phyloP scores from a whole-genome alignment of 83 land plant species.

The Thuja plicata region DNA sequence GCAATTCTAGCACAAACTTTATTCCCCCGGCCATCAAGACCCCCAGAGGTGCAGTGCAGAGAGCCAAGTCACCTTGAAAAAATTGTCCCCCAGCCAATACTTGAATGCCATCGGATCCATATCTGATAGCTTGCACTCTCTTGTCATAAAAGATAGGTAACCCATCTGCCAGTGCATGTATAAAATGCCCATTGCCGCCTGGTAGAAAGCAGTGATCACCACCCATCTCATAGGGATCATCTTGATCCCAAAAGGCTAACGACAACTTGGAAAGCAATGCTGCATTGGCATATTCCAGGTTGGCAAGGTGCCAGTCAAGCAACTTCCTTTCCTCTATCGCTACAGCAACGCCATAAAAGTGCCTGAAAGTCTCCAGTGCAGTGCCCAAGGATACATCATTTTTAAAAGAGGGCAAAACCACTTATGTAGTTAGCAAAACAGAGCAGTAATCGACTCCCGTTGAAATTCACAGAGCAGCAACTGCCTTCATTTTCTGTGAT shows the following conservation, averaged over 20 bases:
- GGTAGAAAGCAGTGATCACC: constrained; percentile 96
- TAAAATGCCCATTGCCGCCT: constrained; percentile 84
- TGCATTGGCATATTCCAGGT: constrained; percentile 97
- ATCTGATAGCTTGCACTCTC: constrained; percentile 54
- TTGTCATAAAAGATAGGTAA: constrained; percentile 73
- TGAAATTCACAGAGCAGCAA: no score
- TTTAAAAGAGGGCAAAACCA: no score
- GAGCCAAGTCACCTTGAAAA: constrained; percentile 86
- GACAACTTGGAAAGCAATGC: constrained; percentile 77
- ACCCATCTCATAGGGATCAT: constrained; percentile 99
- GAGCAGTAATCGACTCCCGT: no score
- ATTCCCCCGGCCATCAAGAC: constrained; percentile 71
- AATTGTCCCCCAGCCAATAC: constrained; percentile 70
- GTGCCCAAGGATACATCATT: constrained; percentile 75
- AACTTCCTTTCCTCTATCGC: constrained; percentile 62
- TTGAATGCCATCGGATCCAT: constrained; percentile 82
- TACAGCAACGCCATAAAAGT: constrained; percentile 53
- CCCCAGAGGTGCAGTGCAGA: constrained; percentile 89
- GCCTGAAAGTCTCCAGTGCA: constrained; percentile 76
- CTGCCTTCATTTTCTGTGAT: no score
- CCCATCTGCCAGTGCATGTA: constrained; percentile 73
- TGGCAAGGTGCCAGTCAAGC: constrained; percentile 94
- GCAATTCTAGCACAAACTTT: constrained; percentile 78
- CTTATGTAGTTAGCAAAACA: no score
- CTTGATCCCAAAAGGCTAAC: constrained; percentile 94